Conservation (phyloP, 306 rosid genomes). For the Casuarina glauca region DNA sequence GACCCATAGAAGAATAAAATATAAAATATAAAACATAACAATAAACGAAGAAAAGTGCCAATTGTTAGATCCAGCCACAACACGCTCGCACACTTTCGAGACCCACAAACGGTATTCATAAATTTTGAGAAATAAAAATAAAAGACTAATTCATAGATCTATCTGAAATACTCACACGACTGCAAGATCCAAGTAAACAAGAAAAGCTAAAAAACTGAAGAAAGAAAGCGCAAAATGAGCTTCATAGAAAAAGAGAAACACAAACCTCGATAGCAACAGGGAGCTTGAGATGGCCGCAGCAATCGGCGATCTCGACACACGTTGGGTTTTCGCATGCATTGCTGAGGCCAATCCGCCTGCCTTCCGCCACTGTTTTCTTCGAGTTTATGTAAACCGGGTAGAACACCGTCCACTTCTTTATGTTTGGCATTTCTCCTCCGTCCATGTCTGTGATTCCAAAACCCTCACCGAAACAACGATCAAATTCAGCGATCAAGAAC, state of each 20-base stretch:
- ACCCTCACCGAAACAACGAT: constrained; percentile 7
- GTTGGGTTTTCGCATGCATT: constrained; percentile 87
- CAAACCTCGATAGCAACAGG: constrained; percentile 79
- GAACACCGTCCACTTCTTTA: constrained; percentile 75
- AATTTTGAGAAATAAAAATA: neutral
- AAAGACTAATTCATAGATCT: neutral
- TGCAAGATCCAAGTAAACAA: neutral
- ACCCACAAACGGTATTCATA: neutral
- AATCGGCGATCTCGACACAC: constrained; percentile 81
- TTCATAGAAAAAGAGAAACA: too few species aligned
- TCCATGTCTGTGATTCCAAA: constrained; percentile 51
- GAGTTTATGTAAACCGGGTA: constrained; percentile 88
- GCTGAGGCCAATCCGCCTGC: constrained; percentile 64
- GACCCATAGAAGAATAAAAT: neutral
- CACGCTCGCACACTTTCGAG: too few species aligned
- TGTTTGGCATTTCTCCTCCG: constrained; percentile 45
- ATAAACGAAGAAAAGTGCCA: too few species aligned
- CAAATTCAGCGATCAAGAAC: too few species aligned
- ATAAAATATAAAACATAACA: too few species aligned
- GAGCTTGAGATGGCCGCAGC: constrained; percentile 70
- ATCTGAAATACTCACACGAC: too few species aligned
- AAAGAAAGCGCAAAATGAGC: neutral
- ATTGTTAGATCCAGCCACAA: neutral
- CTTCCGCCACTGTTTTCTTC: constrained; percentile 83
- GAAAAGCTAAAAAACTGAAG: neutral